Conservation (phyloP, 2,329 filamentous ascomycete genomes). For the Clarireedia monteithiana region DNA sequence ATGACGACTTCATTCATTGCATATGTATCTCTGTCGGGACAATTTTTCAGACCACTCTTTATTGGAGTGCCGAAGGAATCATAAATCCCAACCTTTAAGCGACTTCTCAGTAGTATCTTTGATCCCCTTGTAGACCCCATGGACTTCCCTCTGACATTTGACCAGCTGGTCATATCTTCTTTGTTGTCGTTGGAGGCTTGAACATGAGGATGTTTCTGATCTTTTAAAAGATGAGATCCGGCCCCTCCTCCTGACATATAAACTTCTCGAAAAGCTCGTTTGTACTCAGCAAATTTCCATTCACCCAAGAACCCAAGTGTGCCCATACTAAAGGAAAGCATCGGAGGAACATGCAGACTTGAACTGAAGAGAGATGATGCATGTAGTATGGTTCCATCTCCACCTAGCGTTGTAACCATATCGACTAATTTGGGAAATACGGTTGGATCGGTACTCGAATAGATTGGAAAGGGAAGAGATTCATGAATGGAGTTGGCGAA, state of each 20-base stretch:
- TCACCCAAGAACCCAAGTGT: slow-evolving; percentile 91
- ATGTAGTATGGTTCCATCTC: slow-evolving; percentile 84
- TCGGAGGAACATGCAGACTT: slow-evolving; percentile 73
- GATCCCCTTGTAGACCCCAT: slow-evolving; percentile 69
- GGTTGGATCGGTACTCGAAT: slow-evolving; percentile 36
- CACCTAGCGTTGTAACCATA: slow-evolving; percentile 81
- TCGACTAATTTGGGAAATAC: slow-evolving; percentile 75
- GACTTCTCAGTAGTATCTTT: slow-evolving; percentile 77
- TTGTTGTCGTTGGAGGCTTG: slow-evolving; percentile 15
- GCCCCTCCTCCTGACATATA: slow-evolving; percentile 68
- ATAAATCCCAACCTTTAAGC: slow-evolving; percentile 80
- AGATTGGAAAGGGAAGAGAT: slow-evolving; percentile 65
- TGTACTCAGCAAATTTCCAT: slow-evolving; percentile 92
- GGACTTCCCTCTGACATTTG: slow-evolving; percentile 67
- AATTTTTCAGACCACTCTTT: slow-evolving; percentile 32
- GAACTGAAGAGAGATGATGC: slow-evolving; percentile 83
- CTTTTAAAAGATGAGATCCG: slow-evolving; percentile 26
- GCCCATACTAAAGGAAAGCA: slow-evolving; percentile 94
- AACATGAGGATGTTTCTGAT: slow-evolving; percentile 27
- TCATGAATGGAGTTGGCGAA: slow-evolving; percentile 67
- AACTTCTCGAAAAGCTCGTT: slow-evolving; percentile 83
- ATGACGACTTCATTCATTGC: slow-evolving; percentile 95
- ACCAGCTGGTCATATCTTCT: slow-evolving; percentile 52
- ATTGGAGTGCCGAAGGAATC: slow-evolving; percentile 57
- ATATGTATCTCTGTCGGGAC: slow-evolving; percentile 35